phyloP scores from a whole-genome alignment of 1,139 yeast genomes.

The Candida buenavistaensis region DNA sequence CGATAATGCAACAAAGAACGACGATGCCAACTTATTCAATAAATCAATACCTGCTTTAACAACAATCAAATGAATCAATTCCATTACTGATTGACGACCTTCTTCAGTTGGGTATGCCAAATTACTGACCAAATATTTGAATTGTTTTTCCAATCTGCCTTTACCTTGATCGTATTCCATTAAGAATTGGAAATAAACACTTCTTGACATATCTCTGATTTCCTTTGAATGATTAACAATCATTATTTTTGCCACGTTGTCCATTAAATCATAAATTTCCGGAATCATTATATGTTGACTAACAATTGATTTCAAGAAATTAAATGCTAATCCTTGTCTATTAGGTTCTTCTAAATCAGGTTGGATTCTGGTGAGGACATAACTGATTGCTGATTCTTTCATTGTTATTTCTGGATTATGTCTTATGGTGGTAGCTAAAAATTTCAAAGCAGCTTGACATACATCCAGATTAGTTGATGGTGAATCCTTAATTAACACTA shows the following conservation, averaged over 20 bases:
- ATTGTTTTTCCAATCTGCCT: conserved; percentile 80
- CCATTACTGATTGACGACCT: conserved; percentile 92
- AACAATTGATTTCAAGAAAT: conserved; percentile 74
- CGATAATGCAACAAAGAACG: conserved; percentile 82
- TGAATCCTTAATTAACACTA: conserved; percentile 68
- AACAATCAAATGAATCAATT: conserved; percentile 70
- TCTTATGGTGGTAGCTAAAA: conserved; percentile 70
- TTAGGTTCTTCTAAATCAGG: conserved; percentile 93
- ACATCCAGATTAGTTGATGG: conserved; percentile 79
- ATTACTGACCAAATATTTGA: conserved; percentile 80
- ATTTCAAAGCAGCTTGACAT: conserved; percentile 80
- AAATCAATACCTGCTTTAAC: conserved; percentile 65
- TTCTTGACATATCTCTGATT: conserved; percentile 83
- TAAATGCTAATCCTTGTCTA: conserved; percentile 85
- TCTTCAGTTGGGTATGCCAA: conserved; percentile 80
- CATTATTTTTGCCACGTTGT: conserved; percentile 79
- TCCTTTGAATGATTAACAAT: conserved; percentile 84
- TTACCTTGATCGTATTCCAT: conserved; percentile 95
- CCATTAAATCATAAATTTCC: conserved; percentile 89
- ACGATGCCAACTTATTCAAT: conserved; percentile 60
- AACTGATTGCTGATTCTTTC: conserved; percentile 73
- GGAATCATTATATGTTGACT: conserved; percentile 76
- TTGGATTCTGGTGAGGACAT: conserved; percentile 69
- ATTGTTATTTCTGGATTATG: conserved; percentile 65
- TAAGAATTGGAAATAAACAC: conserved; percentile 79